Percentiles rank a stretch among this genome's conserved stretches.
Evolutionary conservation across 352 stramenopile genomes (phyloP).

Genomic region (Phytopythium delawarense): DNA sequence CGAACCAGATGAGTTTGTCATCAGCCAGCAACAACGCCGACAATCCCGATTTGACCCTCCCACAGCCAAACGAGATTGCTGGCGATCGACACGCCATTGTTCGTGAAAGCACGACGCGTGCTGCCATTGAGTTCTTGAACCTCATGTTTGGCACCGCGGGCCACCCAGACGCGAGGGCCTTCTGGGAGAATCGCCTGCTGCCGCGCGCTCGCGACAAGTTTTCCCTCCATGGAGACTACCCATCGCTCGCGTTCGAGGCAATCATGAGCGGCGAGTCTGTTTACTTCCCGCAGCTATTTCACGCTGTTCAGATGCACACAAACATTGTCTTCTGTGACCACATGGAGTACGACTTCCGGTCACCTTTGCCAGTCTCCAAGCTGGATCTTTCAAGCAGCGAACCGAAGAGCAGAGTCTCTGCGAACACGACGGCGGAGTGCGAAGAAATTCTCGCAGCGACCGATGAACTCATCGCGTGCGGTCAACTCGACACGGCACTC

Average conservation of each 20-base stretch:
- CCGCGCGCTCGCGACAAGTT: constrained; percentile 45
- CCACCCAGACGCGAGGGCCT: constrained; percentile 21
- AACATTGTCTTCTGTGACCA: constrained; percentile 19
- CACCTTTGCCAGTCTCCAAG: constrained; percentile 15
- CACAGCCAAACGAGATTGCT: too few relatives aligned
- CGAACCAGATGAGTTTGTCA: background rate
- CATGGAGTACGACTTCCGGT: constrained; percentile 37
- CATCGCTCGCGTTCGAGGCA: constrained; percentile 14
- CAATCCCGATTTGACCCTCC: too few relatives aligned
- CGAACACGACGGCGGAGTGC: constrained; percentile 19
- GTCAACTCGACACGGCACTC: constrained; percentile 24
- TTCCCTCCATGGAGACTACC: constrained; percentile 8
- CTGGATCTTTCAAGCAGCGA: constrained; percentile 16
- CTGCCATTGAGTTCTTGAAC: constrained; percentile 53
- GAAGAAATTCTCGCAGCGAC: constrained; percentile 21
- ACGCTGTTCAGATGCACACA: constrained; percentile 37
- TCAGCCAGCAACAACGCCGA: background rate
- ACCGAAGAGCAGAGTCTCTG: constrained; percentile 18
- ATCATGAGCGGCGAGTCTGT: constrained; percentile 37
- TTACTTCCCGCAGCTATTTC: constrained; percentile 51
- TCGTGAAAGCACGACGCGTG: constrained; percentile 13
- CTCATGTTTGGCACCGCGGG: constrained; percentile 32
- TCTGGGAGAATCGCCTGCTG: constrained; percentile 53
- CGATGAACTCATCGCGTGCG: constrained; percentile 16
- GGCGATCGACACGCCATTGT: constrained; percentile 6